Evolutionary conservation across 2,329 filamentous ascomycete species (phyloP).

Genomic region (Fusarium robinianum): DNA sequence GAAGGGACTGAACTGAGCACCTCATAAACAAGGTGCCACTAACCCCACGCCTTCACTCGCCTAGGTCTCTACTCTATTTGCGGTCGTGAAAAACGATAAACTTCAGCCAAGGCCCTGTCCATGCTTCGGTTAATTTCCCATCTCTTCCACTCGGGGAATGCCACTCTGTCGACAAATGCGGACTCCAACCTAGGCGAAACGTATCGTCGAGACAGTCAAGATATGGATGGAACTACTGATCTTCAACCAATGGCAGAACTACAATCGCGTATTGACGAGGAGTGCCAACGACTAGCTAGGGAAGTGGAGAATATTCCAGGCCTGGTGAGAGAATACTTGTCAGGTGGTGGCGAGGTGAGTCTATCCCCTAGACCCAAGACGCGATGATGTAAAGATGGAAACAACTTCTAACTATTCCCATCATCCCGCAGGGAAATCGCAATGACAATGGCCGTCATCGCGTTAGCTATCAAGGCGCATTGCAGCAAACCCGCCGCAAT

Average conservation of each 20-base stretch:
- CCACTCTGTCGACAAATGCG: neutral
- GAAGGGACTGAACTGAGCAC: no score
- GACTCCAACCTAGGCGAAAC: neutral
- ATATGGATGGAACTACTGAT: neutral
- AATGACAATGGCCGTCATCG: no score
- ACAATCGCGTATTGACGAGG: neutral
- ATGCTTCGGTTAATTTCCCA: neutral
- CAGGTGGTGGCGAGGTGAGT: neutral
- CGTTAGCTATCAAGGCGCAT: neutral
- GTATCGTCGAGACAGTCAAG: neutral
- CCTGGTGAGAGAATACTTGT: neutral
- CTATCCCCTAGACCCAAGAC: neutral
- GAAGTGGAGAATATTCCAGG: neutral
- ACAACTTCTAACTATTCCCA: neutral
- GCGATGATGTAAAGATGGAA: neutral
- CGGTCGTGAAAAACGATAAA: constrained; percentile 6
- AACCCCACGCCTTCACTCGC: no score
- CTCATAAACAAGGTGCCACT: no score
- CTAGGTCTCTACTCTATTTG: no score
- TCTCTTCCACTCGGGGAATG: neutral
- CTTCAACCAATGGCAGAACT: neutral
- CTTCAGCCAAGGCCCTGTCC: neutral
- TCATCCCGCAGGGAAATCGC: neutral
- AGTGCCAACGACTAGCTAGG: neutral
- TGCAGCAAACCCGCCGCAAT: neutral